These are phyloP conservation scores for Aspergillus ochraceus DNA, from an alignment of 2,329 filamentous ascomycete genomes.

Conservation along the genomic window DNA sequence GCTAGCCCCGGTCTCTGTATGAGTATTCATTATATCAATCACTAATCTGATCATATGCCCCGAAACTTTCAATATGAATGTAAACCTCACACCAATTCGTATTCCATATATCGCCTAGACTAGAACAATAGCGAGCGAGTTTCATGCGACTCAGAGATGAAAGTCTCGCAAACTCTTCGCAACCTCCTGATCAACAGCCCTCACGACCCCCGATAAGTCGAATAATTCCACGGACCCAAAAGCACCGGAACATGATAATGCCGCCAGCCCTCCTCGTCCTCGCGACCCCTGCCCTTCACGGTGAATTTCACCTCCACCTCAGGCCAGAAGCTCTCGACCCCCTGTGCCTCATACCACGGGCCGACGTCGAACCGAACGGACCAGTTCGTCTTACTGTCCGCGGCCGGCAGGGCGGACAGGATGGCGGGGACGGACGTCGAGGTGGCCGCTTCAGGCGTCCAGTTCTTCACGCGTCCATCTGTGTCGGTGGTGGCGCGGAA, in stretches of 20 bases:
- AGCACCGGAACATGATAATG: conserved; percentile 55
- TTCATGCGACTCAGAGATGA: not conserved
- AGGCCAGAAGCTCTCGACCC: conserved; percentile 52
- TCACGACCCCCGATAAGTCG: conserved; percentile 52
- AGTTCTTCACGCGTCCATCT: conserved; percentile 49
- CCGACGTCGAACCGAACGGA: conserved; percentile 48
- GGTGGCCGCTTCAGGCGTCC: conserved; percentile 31
- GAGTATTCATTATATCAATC: too few relatives aligned
- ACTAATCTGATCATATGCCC: not conserved
- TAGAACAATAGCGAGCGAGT: not conserved
- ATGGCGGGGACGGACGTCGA: conserved; percentile 27
- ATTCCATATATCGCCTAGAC: not conserved
- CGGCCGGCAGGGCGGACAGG: conserved; percentile 34
- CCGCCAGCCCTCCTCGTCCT: conserved; percentile 44
- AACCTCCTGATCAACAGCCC: not conserved
- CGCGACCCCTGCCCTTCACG: conserved; percentile 43
- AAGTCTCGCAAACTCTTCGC: too few relatives aligned
- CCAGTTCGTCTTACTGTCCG: conserved; percentile 46
- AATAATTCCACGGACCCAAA: conserved; percentile 52
- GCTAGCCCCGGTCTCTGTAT: not conserved
- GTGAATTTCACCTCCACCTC: conserved; percentile 53
- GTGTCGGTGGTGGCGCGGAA: conserved; percentile 45
- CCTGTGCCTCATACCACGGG: conserved; percentile 48
- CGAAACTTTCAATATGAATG: not conserved
- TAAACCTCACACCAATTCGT: too few relatives aligned